Conservation (phyloP, 2,329 filamentous ascomycete genomes). For the Colletotrichum scovillei region DNA sequence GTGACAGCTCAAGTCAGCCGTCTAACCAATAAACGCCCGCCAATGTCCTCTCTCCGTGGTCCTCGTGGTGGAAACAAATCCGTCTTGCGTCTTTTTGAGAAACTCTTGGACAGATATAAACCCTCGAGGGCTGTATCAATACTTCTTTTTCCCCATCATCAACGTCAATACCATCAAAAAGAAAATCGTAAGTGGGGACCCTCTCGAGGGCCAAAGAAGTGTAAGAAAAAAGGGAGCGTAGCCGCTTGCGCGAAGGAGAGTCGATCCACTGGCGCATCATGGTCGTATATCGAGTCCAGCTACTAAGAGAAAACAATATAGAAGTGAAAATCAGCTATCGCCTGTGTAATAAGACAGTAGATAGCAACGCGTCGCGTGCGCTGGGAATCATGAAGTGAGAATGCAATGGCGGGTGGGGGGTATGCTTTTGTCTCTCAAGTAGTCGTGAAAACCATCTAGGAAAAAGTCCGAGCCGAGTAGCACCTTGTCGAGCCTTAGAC, state of each 20-base stretch:
- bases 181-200: conserved; percentile 21
- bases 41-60: conserved; percentile 24
- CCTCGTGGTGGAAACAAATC: conserved; percentile 32
- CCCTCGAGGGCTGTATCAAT: conserved; percentile 29
- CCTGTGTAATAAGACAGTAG: conserved; percentile 23
- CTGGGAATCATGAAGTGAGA: conserved; percentile 37
- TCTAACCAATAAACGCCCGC: conserved; percentile 28
- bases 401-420: conserved; percentile 30
- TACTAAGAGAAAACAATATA: conserved; percentile 34
- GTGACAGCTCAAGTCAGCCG: conserved; percentile 3
- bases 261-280: conserved; percentile 33
- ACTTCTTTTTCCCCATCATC: conserved; percentile 27
- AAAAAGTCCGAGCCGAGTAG: background rate
- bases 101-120: conserved; percentile 23
- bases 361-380: conserved; percentile 31
- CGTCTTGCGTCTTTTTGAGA: conserved; percentile 32
- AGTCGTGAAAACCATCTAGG: conserved; percentile 9
- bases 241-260: conserved; percentile 25
- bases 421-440: conserved; percentile 28
- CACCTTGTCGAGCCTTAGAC: conserved; percentile 46
- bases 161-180: conserved; percentile 25
- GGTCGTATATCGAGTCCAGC: conserved; percentile 34
- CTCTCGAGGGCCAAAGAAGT: conserved; percentile 19
- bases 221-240: conserved; percentile 10
- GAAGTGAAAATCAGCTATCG: conserved; percentile 24